phyloP scores from a whole-genome alignment of 164 flowering plant genomes.

The Sedum album region DNA sequence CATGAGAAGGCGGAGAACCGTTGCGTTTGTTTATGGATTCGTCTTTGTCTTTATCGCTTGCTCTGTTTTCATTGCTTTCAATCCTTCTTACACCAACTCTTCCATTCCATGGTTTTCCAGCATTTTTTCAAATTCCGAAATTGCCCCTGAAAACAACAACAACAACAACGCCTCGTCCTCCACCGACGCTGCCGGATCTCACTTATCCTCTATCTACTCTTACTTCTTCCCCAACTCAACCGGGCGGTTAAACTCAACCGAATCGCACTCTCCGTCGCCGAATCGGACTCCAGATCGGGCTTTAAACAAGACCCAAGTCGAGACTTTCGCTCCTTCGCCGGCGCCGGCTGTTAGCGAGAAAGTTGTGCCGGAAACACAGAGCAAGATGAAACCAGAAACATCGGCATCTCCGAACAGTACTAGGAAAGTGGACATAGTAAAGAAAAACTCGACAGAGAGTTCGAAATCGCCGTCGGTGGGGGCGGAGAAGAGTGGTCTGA shows the following conservation, averaged over 20 bases:
- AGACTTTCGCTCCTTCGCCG: background rate
- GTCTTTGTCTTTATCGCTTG: conserved; percentile 50
- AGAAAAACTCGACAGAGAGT: background rate
- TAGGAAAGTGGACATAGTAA: background rate
- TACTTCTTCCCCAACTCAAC: conserved; percentile 42
- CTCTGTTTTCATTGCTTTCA: conserved; percentile 58
- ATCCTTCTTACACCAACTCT: conserved; percentile 43
- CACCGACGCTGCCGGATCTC: conserved; percentile 23
- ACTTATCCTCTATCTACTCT: conserved; percentile 43
- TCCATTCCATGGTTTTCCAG: conserved; percentile 16
- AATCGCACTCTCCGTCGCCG: background rate
- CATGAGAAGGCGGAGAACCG: conserved; percentile 30
- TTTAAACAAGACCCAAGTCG: background rate
- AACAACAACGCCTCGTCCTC: no score
- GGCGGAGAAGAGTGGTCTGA: conserved; percentile 11
- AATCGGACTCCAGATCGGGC: conserved; percentile 1
- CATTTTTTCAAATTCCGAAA: background rate
- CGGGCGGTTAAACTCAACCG: conserved; percentile 10
- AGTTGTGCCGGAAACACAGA: background rate
- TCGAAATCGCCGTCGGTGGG: background rate
- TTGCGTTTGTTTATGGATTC: conserved; percentile 46
- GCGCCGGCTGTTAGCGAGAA: background rate
- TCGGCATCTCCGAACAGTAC: background rate
- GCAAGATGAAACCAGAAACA: background rate
- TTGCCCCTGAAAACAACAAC: background rate